Evolutionary conservation across 75 land plant species (phyloP), one percentile per base, ranked within the genome.

Genomic region (Pinus tabuliformis): DNA sequence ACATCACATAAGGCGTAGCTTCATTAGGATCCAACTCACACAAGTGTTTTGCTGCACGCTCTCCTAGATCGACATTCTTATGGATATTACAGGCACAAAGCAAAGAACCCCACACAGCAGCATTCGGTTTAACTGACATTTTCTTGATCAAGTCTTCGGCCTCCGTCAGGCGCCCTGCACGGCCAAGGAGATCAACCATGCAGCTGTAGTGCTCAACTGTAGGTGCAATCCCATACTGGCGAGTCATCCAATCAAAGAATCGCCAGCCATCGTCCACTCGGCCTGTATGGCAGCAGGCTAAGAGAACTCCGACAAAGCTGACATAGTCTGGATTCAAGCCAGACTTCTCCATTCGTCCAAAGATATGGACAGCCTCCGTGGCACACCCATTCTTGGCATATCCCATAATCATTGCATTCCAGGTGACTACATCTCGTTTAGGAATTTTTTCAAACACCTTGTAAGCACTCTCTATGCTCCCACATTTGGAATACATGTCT

Each of bases 351-450:
- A 71, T 24, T 78, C 80, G 80, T 52, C 76, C 59, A 24, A 33
- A 37, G 17, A 85, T 58, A 0, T 1, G 9, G 57, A 81, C 11
- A 12, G 77, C 73, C 62, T 72, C 62, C 18, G 30, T 39, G 14
- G 12, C 56, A 14, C 56, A 57, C n/a, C 80, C 83, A 39, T 74
- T 56, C 6, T 18, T 57, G 39, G 82, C 81, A 68, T 76, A 86
- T 13, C 81, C 87, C 60, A 22, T 74, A 58, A 85, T 64, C 62
- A 85, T 82, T 5, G 73, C 54, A 49, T 80, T 82, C 88, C 88
- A 86, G 20, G 78, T 39, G 14, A 77, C 74, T 3, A 79, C 65
- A 58, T 81, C 82, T 56, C 77, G 76, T 60, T 65, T 39, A 39
- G 45, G 61, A 86, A 86, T 80, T 58, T 18, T 30, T 59, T 86